A percentile compares a stretch with the other conserved stretches of the same genome.
Evolutionary conservation across 352 stramenopile genomes (phyloP).

Genomic region (Phytophthora cactorum): DNA sequence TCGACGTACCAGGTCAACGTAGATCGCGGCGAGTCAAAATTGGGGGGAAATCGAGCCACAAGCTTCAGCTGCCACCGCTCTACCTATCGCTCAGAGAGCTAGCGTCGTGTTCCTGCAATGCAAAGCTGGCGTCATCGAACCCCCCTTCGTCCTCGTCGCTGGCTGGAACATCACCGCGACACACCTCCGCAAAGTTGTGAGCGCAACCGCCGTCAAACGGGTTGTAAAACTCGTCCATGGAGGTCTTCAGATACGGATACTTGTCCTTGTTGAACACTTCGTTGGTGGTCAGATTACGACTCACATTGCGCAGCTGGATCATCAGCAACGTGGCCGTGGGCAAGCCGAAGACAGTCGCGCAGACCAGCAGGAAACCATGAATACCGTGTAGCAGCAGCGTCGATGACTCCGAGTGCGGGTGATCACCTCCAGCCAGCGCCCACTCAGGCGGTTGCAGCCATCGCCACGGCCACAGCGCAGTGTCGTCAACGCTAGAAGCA

Average conservation of each 20-base stretch:
- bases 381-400: constrained; percentile 59
- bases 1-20: too few species aligned
- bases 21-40: constrained; percentile 5
- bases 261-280: constrained; percentile 92
- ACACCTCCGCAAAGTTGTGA: constrained; percentile 69
- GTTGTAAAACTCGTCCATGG: constrained; percentile 82
- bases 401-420: constrained; percentile 32
- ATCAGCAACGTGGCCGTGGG: constrained; percentile 67
- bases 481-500: constrained; percentile 3
- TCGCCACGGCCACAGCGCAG: constrained; percentile 23
- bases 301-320: constrained; percentile 79
- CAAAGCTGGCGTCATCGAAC: not conserved
- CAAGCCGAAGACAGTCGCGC: constrained; percentile 64
- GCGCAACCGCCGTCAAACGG: constrained; percentile 71
- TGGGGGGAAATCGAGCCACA: constrained; percentile 5
- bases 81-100: constrained; percentile 6
- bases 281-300: constrained; percentile 81
- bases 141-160: constrained; percentile 13
- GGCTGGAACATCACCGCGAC: constrained; percentile 28
- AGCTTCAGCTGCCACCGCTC: constrained; percentile 1
- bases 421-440: constrained; percentile 16
- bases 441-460: constrained; percentile 39
- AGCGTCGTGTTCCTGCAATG: not conserved
- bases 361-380: constrained; percentile 62
- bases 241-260: constrained; percentile 83